These are phyloP conservation scores for Talaromyces sp. DNA, from an alignment of 2,329 filamentous ascomycete genomes.

Conservation along the genomic window DNA sequence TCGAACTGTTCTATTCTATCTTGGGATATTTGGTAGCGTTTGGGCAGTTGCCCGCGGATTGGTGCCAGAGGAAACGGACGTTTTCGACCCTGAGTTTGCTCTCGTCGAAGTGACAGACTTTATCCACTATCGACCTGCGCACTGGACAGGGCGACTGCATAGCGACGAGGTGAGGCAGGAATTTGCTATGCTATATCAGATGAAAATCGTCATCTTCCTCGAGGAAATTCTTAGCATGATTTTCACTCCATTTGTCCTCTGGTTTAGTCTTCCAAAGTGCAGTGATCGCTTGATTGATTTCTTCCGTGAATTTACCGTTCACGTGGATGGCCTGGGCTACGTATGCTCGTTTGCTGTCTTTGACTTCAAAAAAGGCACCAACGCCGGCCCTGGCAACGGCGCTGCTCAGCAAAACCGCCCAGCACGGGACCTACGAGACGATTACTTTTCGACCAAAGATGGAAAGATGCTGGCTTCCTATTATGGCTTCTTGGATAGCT, in stretches of 20 bases:
- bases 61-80: conserved; percentile 79
- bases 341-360: conserved; percentile 98
- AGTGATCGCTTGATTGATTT: conserved; percentile 95
- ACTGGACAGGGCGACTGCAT: conserved; percentile 87
- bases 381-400: conserved; percentile 29
- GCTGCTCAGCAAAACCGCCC: conserved; percentile 16
- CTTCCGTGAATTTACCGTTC: conserved; percentile 94
- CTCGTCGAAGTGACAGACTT: conserved; percentile 85
- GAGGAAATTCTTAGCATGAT: conserved; percentile 91
- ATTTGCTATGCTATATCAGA: conserved; percentile 84
- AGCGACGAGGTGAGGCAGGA: conserved; percentile 89
- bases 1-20: conserved; percentile 83
- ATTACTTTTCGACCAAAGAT: conserved; percentile 93
- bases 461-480: conserved; percentile 98
- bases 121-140: conserved; percentile 82
- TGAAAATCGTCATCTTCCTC: conserved; percentile 84
- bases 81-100: conserved; percentile 89
- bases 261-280: conserved; percentile 78
- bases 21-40: conserved; percentile 73
- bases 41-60: conserved; percentile 79
- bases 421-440: conserved; percentile 67
- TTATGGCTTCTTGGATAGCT: conserved; percentile 91
- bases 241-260: conserved; percentile 82
- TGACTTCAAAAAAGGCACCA: conserved; percentile 81
- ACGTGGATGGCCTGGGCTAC: conserved; percentile 92